Percentiles rank a stretch among this genome's conserved stretches.
Conservation (phyloP, 2,329 filamentous ascomycete species). For the Samsoniella hepiali region DNA sequence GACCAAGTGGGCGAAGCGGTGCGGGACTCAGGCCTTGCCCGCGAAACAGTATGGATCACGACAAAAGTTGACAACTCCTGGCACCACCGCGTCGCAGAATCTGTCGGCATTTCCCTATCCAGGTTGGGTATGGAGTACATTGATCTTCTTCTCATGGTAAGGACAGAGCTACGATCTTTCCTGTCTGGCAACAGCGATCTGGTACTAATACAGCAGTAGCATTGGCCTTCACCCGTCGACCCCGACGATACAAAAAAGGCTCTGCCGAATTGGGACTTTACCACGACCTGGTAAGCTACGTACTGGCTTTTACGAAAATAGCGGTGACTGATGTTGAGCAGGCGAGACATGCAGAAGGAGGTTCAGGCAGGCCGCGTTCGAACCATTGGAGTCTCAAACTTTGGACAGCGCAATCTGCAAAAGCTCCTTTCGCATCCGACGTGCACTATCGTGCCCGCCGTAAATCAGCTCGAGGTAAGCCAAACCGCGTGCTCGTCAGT, state of each 20-base stretch:
- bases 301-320: neutral
- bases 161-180: neutral
- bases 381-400: slow-evolving; percentile 86
- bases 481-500: neutral
- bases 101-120: slow-evolving; percentile 5
- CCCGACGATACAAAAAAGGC: neutral
- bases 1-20: slow-evolving; percentile 13
- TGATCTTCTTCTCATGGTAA: slow-evolving; percentile 16
- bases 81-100: slow-evolving; percentile 14
- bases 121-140: slow-evolving; percentile 9
- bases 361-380: slow-evolving; percentile 65
- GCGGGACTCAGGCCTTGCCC: slow-evolving; percentile 2
- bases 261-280: slow-evolving; percentile 3
- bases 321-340: neutral
- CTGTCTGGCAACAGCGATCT: too few species aligned
- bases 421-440: slow-evolving; percentile 63
- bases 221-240: slow-evolving; percentile 6
- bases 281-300: slow-evolving; percentile 7
- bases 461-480: slow-evolving; percentile 9
- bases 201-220: neutral
- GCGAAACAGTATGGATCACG: slow-evolving; percentile 10
- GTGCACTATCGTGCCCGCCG: neutral
- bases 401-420: slow-evolving; percentile 76
- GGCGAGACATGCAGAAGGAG: slow-evolving; percentile 63
- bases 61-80: slow-evolving; percentile 17